A percentile compares a stretch with the other conserved stretches of the same genome.
phyloP scores from a whole-genome alignment of 495 filamentous ascomycete genomes.

The Durotheca rogersii region DNA sequence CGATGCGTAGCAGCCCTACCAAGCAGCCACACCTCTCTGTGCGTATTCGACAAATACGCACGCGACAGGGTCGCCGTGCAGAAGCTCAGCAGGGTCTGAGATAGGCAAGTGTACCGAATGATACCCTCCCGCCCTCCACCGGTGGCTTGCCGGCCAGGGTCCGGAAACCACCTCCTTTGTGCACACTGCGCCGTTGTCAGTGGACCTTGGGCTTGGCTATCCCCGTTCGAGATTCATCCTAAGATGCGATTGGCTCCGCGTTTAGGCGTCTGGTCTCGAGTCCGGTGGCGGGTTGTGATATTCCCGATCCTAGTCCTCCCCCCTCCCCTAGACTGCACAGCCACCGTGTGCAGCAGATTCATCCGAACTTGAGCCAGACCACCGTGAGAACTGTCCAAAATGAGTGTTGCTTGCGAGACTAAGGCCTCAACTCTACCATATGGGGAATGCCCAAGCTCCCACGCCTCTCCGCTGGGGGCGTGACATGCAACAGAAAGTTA shows the following conservation, averaged over 20 bases:
- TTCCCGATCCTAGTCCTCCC: too few species aligned
- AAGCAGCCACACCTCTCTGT: too few species aligned
- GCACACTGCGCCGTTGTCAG: too few species aligned
- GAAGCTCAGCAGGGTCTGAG: too few species aligned
- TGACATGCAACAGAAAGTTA: slow-evolving; percentile 1
- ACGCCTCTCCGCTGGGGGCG: not conserved
- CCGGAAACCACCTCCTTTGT: slow-evolving; percentile 16
- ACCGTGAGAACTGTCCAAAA: not conserved
- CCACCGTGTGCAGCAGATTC: slow-evolving; percentile 8
- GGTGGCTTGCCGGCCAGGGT: slow-evolving; percentile 7
- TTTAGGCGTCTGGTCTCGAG: slow-evolving; percentile 13
- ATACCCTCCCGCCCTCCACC: not conserved
- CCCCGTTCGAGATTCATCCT: not conserved
- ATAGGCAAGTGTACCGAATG: slow-evolving; percentile 22
- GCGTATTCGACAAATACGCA: too few species aligned
- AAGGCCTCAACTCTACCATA: slow-evolving; percentile 10
- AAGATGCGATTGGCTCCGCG: slow-evolving; percentile 28
- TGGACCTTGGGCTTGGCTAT: too few species aligned
- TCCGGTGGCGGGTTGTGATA: slow-evolving; percentile 6
- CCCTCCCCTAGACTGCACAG: slow-evolving; percentile 11
- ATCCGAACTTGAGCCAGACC: slow-evolving; percentile 1
- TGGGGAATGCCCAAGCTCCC: slow-evolving; percentile 5
- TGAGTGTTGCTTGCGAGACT: slow-evolving; percentile 9
- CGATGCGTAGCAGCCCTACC: too few species aligned
- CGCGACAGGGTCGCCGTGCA: too few species aligned